Conservation (phyloP, 164 flowering plant genomes). For the Stephania yunnanensis region DNA sequence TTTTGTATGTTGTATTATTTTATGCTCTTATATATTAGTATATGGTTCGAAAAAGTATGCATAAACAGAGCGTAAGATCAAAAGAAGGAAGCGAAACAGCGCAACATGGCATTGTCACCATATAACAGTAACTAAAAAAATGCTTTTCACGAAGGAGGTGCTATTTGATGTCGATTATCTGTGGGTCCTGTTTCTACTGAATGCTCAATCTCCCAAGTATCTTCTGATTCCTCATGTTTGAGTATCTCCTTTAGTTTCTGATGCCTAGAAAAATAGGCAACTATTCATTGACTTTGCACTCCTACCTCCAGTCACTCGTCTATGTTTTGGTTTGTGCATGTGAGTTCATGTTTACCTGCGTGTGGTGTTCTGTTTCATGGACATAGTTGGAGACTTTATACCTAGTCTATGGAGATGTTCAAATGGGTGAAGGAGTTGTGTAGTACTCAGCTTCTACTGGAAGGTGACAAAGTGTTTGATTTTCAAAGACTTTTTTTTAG, state of each 20-base stretch:
- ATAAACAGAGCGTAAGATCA: not conserved
- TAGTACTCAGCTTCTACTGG: too few species aligned
- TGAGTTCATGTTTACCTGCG: not conserved
- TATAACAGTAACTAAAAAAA: not conserved
- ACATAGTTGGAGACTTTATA: not conserved
- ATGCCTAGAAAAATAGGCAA: not conserved
- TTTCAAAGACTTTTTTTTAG: too few species aligned
- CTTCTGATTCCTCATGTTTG: not conserved
- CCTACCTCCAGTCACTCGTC: not conserved
- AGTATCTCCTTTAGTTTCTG: not conserved
- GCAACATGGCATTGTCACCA: not conserved
- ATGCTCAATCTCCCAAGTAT: not conserved
- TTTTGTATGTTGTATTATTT: not conserved
- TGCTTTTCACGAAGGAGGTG: not conserved
- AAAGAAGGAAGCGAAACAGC: not conserved
- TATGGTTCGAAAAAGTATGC: not conserved
- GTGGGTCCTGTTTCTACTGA: not conserved
- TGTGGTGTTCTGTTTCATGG: not conserved
- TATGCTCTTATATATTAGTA: not conserved
- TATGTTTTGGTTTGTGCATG: not conserved
- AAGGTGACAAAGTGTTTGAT: too few species aligned
- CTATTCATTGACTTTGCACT: not conserved
- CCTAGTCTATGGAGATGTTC: not conserved
- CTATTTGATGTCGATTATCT: not conserved
- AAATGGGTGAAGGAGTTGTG: not conserved